These are phyloP conservation scores for Protomyces macrosporus DNA, from an alignment of 1,139 yeast genomes.

Conservation along the genomic window DNA sequence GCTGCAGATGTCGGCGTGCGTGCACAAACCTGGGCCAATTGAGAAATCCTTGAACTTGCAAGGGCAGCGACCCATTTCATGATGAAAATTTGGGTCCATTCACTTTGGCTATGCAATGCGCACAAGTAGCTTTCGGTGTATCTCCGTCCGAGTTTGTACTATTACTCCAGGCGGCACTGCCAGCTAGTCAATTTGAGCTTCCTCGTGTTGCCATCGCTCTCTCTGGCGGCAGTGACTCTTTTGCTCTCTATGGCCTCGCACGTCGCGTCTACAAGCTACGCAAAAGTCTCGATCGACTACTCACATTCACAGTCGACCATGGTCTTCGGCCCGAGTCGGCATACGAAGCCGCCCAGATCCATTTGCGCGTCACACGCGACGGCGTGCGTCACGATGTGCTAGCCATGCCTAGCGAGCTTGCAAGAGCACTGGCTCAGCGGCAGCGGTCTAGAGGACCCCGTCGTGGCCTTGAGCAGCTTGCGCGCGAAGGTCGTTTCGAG, in stretches of 20 bases:
- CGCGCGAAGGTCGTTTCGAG: constrained; percentile 51
- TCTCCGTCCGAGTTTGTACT: no score
- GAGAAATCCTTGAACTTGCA: no score
- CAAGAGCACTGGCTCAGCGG: constrained; percentile 5
- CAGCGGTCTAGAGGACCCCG: constrained; percentile 29
- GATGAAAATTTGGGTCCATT: no score
- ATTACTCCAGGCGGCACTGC: no score
- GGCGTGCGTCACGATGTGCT: constrained; percentile 25
- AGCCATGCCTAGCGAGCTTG: background rate
- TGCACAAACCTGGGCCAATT: no score
- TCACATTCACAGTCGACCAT: constrained; percentile 58
- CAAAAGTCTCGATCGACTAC: constrained; percentile 34
- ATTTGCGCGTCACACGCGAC: background rate
- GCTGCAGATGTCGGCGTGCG: no score
- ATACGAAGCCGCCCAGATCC: constrained; percentile 47
- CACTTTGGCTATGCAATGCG: no score
- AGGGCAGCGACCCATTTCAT: no score
- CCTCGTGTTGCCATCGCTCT: constrained; percentile 43
- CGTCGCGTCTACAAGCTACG: constrained; percentile 9
- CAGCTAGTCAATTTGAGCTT: background rate
- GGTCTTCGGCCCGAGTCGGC: constrained; percentile 47
- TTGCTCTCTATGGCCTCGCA: constrained; percentile 53
- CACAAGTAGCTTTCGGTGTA: no score
- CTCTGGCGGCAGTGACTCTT: constrained; percentile 80
- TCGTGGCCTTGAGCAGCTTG: constrained; percentile 51